A percentile compares a stretch with the other conserved stretches of the same genome.
phyloP scores from a whole-genome alignment of 441 rosid species.

The Bocquillonia castaneifolia region DNA sequence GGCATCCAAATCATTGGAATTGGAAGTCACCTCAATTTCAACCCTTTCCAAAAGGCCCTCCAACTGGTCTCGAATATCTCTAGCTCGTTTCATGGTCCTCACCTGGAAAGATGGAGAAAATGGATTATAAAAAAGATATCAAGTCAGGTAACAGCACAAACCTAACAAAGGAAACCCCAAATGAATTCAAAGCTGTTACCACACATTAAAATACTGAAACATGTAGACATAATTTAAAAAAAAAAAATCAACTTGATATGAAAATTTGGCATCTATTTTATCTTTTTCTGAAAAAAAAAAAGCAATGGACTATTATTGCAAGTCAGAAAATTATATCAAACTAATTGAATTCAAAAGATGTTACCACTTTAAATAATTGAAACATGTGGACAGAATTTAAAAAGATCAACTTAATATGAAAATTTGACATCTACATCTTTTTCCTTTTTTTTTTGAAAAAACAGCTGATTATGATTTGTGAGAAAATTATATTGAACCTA shows the following conservation, averaged over 20 bases:
- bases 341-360: neutral
- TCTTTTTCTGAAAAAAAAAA: too few species aligned
- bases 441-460: too few species aligned
- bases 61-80: slow-evolving; percentile 89
- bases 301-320: too few species aligned
- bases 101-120: slow-evolving; percentile 44
- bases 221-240: neutral
- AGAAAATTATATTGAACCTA: neutral
- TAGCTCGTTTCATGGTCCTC: slow-evolving; percentile 96
- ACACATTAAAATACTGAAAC: neutral
- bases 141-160: neutral
- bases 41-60: slow-evolving; percentile 97
- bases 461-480: too few species aligned
- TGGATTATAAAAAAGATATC: slow-evolving; percentile 15
- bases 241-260: too few species aligned
- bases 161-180: neutral
- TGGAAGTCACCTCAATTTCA: slow-evolving; percentile 74
- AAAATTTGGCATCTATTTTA: neutral
- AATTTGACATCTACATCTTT: neutral
- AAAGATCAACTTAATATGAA: too few species aligned
- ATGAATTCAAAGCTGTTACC: neutral
- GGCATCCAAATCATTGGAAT: slow-evolving; percentile 58
- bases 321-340: too few species aligned
- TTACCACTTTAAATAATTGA: neutral
- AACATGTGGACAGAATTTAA: neutral